Conservation (phyloP, 192 early-diverging fungal species). For the Geranomyces michiganensis region DNA sequence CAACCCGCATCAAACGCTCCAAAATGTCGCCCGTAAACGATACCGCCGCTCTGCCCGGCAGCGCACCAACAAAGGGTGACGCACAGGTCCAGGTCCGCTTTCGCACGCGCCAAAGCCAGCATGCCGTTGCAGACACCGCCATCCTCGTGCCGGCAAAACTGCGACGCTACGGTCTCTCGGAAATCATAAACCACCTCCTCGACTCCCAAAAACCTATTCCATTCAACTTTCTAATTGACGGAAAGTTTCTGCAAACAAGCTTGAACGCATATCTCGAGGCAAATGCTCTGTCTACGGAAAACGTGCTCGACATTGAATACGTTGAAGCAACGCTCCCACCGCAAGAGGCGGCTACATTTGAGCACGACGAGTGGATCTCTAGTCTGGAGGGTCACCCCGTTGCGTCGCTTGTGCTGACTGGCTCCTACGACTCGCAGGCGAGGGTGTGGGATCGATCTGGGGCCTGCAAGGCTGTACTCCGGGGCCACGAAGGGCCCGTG, state of each 20-base stretch:
- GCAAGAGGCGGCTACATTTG: conserved; percentile 70
- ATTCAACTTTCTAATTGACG: conserved; percentile 92
- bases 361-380: conserved; percentile 96
- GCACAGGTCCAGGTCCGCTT: conserved; percentile 76
- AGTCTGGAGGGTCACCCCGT: conserved; percentile 1
- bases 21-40: too few species aligned
- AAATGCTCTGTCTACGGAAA: conserved; percentile 72
- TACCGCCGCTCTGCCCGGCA: too few species aligned
- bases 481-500: conserved; percentile 71
- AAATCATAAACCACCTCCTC: conserved; percentile 93
- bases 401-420: conserved; percentile 59
- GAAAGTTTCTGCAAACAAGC: conserved; percentile 83
- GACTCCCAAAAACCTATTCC: conserved; percentile 72
- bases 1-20: too few species aligned
- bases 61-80: conserved; percentile 8
- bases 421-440: conserved; percentile 82
- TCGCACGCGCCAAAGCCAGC: conserved; percentile 68
- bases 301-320: conserved; percentile 86
- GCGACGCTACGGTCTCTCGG: conserved; percentile 85
- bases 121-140: conserved; percentile 78
- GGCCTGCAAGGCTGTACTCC: conserved; percentile 41
- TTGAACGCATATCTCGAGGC: conserved; percentile 74
- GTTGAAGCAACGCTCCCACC: conserved; percentile 92
- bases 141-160: conserved; percentile 86
- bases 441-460: conserved; percentile 80